A percentile compares a stretch with the other conserved stretches of the same genome.
Conservation (phyloP, 768 basidiomycete species). For the button mushroom (Agaricus bisporus) region DNA sequence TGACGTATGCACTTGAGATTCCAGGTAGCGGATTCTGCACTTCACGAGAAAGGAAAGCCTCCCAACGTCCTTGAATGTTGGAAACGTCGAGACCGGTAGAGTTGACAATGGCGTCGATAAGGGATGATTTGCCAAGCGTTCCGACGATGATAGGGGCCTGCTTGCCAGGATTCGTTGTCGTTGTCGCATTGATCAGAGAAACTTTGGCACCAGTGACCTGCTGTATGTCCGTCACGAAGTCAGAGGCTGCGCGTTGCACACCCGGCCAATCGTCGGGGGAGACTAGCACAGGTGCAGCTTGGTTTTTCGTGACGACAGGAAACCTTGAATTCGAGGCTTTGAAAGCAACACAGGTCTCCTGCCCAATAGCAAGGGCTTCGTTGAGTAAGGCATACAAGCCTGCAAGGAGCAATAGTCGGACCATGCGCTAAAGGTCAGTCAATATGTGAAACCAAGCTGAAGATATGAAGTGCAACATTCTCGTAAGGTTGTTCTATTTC, state of each 20-base stretch:
- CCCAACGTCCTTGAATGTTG: conserved; percentile 60
- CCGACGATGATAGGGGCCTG: conserved; percentile 55
- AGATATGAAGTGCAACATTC: background rate
- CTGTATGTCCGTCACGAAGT: conserved; percentile 58
- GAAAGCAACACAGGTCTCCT: conserved; percentile 42
- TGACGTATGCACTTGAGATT: conserved; percentile 55
- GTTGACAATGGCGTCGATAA: conserved; percentile 48
- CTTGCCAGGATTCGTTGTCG: conserved; percentile 20
- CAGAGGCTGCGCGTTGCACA: conserved; percentile 52
- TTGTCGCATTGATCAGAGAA: conserved; percentile 43
- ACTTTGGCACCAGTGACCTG: conserved; percentile 52
- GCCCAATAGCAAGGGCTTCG: conserved; percentile 35
- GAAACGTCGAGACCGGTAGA: conserved; percentile 49
- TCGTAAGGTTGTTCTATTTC: background rate
- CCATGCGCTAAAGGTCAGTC: background rate
- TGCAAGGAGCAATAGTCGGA: conserved; percentile 7
- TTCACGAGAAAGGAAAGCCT: conserved; percentile 47
- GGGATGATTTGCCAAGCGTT: conserved; percentile 50
- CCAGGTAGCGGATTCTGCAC: conserved; percentile 53
- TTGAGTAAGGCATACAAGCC: conserved; percentile 15
- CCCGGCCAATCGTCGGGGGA: conserved; percentile 58
- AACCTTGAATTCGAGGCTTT: conserved; percentile 30
- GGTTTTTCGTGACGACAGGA: conserved; percentile 36
- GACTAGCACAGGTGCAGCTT: conserved; percentile 43
- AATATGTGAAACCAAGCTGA: too few species aligned